These are phyloP conservation scores for Ramaria sp. DNA, from an alignment of 768 basidiomycete genomes.

Conservation along the genomic window DNA sequence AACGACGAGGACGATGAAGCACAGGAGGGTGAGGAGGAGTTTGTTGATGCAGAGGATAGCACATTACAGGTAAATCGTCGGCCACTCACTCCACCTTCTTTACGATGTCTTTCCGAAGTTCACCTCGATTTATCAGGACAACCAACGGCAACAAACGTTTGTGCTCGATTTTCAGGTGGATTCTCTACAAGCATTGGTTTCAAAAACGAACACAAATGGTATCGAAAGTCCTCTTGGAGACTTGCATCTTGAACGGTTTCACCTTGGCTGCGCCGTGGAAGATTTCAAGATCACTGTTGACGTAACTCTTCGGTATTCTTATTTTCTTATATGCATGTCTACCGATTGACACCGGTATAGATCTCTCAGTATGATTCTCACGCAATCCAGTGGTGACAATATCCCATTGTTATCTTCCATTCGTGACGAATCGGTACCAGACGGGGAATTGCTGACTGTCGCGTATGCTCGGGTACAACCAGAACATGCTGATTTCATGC, in stretches of 20 bases:
- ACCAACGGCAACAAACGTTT: constrained; percentile 50
- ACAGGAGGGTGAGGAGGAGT: constrained; percentile 41
- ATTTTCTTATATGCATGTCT: background rate
- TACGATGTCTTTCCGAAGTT: constrained; percentile 18
- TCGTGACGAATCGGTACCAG: constrained; percentile 26
- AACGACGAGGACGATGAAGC: constrained; percentile 26
- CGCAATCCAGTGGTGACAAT: constrained; percentile 41
- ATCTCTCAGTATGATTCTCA: constrained; percentile 65
- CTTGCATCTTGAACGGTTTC: constrained; percentile 69
- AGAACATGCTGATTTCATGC: constrained; percentile 75
- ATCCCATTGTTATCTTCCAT: constrained; percentile 60
- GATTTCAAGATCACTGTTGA: constrained; percentile 84
- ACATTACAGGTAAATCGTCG: constrained; percentile 34
- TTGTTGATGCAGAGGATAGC: constrained; percentile 66
- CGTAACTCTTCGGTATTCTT: constrained; percentile 57
- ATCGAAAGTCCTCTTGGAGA: constrained; percentile 69
- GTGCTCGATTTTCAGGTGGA: constrained; percentile 86
- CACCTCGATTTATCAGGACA: constrained; percentile 24
- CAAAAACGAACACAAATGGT: constrained; percentile 50
- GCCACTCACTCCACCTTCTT: background rate
- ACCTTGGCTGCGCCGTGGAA: constrained; percentile 58
- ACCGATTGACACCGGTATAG: constrained; percentile 23
- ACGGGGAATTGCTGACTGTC: constrained; percentile 65
- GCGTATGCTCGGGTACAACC: constrained; percentile 72
- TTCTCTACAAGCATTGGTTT: constrained; percentile 66